These are phyloP conservation scores for Neurospora crassa DNA, from an alignment of 2,329 filamentous ascomycete species.

Conservation along the genomic window DNA sequence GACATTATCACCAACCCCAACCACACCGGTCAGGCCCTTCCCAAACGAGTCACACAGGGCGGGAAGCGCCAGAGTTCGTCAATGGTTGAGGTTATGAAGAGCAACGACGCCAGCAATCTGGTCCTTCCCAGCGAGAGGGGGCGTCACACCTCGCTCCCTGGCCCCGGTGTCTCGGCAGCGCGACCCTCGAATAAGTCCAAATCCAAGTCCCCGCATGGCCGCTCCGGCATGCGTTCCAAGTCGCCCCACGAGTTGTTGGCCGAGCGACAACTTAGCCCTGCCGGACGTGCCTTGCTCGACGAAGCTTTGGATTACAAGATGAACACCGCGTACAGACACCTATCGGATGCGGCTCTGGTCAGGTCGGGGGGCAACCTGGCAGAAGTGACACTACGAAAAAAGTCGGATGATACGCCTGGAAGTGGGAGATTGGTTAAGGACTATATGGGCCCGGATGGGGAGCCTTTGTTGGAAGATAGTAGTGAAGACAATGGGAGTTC, in stretches of 20 bases:
- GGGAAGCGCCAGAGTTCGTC: conserved; percentile 28
- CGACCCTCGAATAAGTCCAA: conserved; percentile 29
- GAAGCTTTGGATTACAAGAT: conserved; percentile 57
- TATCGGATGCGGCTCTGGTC: conserved; percentile 63
- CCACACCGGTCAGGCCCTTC: conserved; percentile 36
- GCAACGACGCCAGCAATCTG: conserved; percentile 39
- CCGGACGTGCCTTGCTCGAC: conserved; percentile 37
- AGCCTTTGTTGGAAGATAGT: conserved; percentile 53
- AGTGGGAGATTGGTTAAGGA: conserved; percentile 57
- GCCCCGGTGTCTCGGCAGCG: conserved; percentile 14
- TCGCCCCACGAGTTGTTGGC: conserved; percentile 30
- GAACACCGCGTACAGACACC: conserved; percentile 57
- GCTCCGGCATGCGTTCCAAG: conserved; percentile 39
- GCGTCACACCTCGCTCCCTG: conserved; percentile 30
- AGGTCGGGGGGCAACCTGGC: conserved; percentile 55
- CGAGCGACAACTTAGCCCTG: conserved; percentile 28
- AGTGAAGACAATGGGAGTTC: conserved; percentile 50
- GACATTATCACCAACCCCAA: conserved; percentile 46
- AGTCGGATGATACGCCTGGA: conserved; percentile 30
- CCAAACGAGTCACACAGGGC: conserved; percentile 42
- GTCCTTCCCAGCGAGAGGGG: conserved; percentile 38
- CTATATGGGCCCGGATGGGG: conserved; percentile 55
- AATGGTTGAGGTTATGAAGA: conserved; percentile 46
- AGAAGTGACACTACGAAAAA: conserved; percentile 49
- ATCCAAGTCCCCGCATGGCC: conserved; percentile 45